Conservation (phyloP, 352 stramenopile species). For the Globisporangium apiculatum region DNA sequence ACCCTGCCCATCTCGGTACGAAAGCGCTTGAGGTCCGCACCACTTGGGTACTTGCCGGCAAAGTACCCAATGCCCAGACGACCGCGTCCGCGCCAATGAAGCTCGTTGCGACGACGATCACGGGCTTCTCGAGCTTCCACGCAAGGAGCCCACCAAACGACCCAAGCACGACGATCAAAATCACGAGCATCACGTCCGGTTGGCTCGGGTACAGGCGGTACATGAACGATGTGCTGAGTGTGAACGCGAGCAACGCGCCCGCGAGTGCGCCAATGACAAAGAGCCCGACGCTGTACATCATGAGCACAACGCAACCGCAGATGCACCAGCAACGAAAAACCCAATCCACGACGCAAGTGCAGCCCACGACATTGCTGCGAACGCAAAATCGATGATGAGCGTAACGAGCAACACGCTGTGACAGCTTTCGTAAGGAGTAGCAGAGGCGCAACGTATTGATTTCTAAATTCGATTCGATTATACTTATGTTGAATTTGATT, state of each 20-base stretch:
- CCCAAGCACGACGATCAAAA: slow-evolving; percentile 30
- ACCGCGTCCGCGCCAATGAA: slow-evolving; percentile 46
- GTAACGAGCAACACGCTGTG: slow-evolving; percentile 56
- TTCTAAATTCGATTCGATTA: too few species aligned
- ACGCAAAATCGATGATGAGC: slow-evolving; percentile 45
- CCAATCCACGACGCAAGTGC: slow-evolving; percentile 47
- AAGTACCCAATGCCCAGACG: slow-evolving; percentile 69
- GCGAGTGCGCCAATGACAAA: slow-evolving; percentile 33
- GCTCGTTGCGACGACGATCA: slow-evolving; percentile 52
- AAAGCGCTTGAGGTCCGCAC: slow-evolving; percentile 43
- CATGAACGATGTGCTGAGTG: slow-evolving; percentile 25
- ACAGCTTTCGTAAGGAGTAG: too few species aligned
- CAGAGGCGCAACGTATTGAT: too few species aligned
- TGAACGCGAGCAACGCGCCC: slow-evolving; percentile 20
- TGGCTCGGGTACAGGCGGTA: slow-evolving; percentile 36
- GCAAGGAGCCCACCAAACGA: slow-evolving; percentile 35
- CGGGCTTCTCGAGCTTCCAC: slow-evolving; percentile 43
- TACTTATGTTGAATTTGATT: too few species aligned
- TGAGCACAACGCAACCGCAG: slow-evolving; percentile 32
- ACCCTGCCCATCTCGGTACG: slow-evolving; percentile 14
- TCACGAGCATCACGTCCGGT: slow-evolving; percentile 34
- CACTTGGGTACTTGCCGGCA: slow-evolving; percentile 55
- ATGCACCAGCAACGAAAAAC: slow-evolving; percentile 37
- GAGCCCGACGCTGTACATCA: slow-evolving; percentile 43
- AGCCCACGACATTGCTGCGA: slow-evolving; percentile 39